Conservation (phyloP, 257 asterid genomes). For the Nicotiana noctiflora region DNA sequence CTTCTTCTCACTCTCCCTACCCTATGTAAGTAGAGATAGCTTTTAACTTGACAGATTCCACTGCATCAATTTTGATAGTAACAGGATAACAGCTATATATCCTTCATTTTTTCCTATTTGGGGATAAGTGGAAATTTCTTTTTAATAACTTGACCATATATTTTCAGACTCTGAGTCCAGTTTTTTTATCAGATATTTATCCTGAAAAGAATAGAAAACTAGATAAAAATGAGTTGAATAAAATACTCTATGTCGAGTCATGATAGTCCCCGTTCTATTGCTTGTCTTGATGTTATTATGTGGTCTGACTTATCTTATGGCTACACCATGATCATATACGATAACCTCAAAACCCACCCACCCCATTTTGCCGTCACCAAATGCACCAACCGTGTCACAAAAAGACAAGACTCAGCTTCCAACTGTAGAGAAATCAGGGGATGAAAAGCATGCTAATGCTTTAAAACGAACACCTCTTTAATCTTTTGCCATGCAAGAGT, state of each 20-base stretch:
- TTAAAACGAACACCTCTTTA: conserved; percentile 40
- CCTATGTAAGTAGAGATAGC: conserved; percentile 30
- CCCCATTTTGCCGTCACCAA: conserved; percentile 44
- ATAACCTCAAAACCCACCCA: conserved; percentile 46
- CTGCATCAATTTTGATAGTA: neutral
- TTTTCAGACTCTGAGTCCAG: neutral
- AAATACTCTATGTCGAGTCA: neutral
- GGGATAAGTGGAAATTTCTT: neutral
- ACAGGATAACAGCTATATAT: neutral
- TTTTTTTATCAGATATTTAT: neutral
- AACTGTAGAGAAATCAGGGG: conserved; percentile 18
- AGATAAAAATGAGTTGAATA: neutral
- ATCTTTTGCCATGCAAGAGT: conserved; percentile 54
- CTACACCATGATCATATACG: conserved; percentile 28
- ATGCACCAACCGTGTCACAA: conserved; percentile 25
- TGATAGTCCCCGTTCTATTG: neutral
- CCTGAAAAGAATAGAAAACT: neutral
- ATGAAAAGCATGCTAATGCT: conserved; percentile 11
- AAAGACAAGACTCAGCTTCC: conserved; percentile 14
- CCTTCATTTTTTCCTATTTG: neutral
- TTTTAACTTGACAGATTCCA: neutral
- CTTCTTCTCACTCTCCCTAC: conserved; percentile 30
- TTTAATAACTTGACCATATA: neutral
- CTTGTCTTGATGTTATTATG: neutral
- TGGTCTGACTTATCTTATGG: neutral